A percentile compares a stretch with the other conserved stretches of the same genome.
Evolutionary conservation across 2,329 filamentous ascomycete species (phyloP).

Genomic region (Blastomyces silverae): DNA sequence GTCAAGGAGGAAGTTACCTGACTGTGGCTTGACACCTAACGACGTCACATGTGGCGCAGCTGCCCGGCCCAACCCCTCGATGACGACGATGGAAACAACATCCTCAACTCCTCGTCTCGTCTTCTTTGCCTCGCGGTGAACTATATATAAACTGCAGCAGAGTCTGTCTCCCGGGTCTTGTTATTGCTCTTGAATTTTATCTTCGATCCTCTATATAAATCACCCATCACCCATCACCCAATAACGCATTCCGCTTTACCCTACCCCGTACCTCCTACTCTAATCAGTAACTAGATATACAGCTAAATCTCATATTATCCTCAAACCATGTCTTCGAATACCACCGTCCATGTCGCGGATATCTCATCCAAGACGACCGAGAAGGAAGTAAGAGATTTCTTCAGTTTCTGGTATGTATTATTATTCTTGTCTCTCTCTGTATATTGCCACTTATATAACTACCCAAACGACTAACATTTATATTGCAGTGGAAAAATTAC

Average conservation of each 20-base stretch:
- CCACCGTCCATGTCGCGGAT: constrained; percentile 80
- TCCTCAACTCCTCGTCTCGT: background rate
- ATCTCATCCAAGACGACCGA: constrained; percentile 76
- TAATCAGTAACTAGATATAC: too few relatives aligned
- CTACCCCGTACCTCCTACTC: background rate
- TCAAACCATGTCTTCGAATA: constrained; percentile 23
- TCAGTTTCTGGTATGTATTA: constrained; percentile 76
- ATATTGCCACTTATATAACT: too few relatives aligned
- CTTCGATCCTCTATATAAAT: background rate
- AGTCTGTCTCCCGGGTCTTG: background rate
- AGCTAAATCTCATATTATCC: too few relatives aligned
- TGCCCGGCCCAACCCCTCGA: constrained; percentile 18
- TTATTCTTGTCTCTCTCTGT: background rate
- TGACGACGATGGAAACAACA: constrained; percentile 13
- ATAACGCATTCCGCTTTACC: background rate
- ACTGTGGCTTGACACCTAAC: background rate
- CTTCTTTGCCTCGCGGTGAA: background rate
- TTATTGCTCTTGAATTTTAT: background rate
- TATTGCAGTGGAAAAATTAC: constrained; percentile 79
- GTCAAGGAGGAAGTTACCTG: background rate
- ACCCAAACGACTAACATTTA: constrained; percentile 21
- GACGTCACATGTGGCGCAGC: constrained; percentile 34
- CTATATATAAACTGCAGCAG: background rate
- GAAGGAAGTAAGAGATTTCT: constrained; percentile 92
- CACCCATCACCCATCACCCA: background rate